Conservation (phyloP, 2,329 filamentous ascomycete genomes). For the Aaosphaeria pasadenensis region DNA sequence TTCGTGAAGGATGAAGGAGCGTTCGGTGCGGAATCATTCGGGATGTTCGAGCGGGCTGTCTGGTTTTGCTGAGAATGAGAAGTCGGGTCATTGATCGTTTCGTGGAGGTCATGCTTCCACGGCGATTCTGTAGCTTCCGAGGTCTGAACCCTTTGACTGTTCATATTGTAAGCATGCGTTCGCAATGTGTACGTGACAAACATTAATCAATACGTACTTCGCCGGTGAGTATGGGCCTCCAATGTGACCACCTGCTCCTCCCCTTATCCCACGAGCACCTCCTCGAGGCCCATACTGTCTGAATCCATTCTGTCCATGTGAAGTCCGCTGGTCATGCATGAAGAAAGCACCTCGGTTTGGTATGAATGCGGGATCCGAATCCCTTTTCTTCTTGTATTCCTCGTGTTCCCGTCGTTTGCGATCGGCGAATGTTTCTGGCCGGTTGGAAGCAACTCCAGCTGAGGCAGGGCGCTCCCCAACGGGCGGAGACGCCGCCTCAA, state of each 20-base stretch:
- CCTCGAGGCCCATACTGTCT: constrained; percentile 61
- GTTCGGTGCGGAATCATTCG: constrained; percentile 15
- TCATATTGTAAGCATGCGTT: constrained; percentile 19
- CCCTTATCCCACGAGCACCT: constrained; percentile 56
- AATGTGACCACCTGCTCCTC: constrained; percentile 40
- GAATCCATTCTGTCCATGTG: constrained; percentile 75
- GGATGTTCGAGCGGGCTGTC: constrained; percentile 14
- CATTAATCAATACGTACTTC: constrained; percentile 48
- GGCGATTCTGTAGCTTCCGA: constrained; percentile 63
- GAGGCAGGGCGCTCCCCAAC: constrained; percentile 37
- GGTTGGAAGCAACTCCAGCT: constrained; percentile 25
- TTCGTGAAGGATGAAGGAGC: constrained; percentile 18
- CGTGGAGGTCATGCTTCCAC: constrained; percentile 96
- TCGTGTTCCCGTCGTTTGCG: constrained; percentile 81
- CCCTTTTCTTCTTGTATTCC: constrained; percentile 82
- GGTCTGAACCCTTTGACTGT: constrained; percentile 41
- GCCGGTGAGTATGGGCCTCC: constrained; percentile 56
- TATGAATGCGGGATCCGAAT: constrained; percentile 88
- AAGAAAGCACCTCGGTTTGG: constrained; percentile 94
- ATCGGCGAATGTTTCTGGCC: constrained; percentile 61
- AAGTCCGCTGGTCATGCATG: constrained; percentile 88
- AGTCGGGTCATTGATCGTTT: constrained; percentile 51
- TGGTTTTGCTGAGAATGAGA: constrained; percentile 28
- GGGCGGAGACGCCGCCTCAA: constrained; percentile 43
- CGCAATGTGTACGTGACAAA: not conserved